phyloP scores from a whole-genome alignment of 1,284 basidiomycete species.

The Pisolithus thermaeus region DNA sequence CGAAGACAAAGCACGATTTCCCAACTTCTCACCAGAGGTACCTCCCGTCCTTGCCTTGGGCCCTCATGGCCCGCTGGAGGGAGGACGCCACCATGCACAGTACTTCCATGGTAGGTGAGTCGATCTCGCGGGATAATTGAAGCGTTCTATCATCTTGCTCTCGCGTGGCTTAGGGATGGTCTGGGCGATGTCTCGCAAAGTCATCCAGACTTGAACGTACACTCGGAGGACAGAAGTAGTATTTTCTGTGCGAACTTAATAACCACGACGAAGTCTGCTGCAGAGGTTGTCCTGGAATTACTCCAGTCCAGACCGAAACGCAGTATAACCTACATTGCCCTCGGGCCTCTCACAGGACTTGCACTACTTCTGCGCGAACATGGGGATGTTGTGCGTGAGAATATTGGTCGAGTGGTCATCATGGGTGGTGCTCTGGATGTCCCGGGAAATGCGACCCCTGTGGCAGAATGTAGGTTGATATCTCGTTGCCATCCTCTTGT shows the following conservation, averaged over 20 bases:
- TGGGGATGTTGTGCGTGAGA: constrained; percentile 48
- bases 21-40: constrained; percentile 42
- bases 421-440: constrained; percentile 98
- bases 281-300: constrained; percentile 66
- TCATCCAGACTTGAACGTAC: constrained; percentile 67
- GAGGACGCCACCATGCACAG: constrained; percentile 73
- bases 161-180: constrained; percentile 57
- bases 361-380: constrained; percentile 63
- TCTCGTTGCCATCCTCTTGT: constrained; percentile 7
- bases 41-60: constrained; percentile 68
- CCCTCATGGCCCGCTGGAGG: constrained; percentile 68
- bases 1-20: constrained; percentile 51
- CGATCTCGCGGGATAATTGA: constrained; percentile 10
- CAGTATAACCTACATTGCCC: constrained; percentile 76
- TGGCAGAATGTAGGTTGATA: constrained; percentile 64
- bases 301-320: constrained; percentile 53
- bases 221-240: constrained; percentile 19
- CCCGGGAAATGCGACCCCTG: constrained; percentile 83
- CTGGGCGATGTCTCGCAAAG: constrained; percentile 65
- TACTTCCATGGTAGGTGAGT: constrained; percentile 79
- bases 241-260: constrained; percentile 40
- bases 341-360: constrained; percentile 89
- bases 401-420: constrained; percentile 70
- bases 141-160: constrained; percentile 1
- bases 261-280: constrained; percentile 44